Evolutionary conservation across 805 yeast genomes (phyloP), one percentile per base, ranked within the genome.

Genomic region (Hanseniaspora hatyaiensis): DNA sequence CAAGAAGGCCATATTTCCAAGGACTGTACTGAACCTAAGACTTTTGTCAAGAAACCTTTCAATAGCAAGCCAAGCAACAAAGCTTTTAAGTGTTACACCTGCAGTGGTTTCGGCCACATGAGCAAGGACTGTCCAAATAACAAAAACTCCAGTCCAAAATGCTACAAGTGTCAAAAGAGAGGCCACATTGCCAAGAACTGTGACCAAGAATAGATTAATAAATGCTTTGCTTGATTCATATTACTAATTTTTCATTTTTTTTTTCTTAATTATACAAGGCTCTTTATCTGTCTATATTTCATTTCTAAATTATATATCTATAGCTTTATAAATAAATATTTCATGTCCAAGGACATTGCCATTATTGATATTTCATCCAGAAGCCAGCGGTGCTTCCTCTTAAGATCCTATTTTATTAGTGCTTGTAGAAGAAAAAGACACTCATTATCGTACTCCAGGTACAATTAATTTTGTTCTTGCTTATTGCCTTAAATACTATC

Each of bases 101-200:
- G 96, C 68, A 95, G 95, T 57, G 78, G 80, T 66, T 70, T 75
- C 53, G 96, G 96, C 50, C 96, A 88, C 71, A 78, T 85, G 58
- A 78, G 92, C 53, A 83, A 78, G 66, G 94, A 82, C 55, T 86
- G 96, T 68, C 65, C 73, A 52, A 66, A 76, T 43, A 16, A 28
- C 31, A 40, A 32, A 12, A 46, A 34, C 16, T 13, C 36, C 11
- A 26, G 11, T 11, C 64, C 64, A 54, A 65, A 62, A 54, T 70
- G 74, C 57, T 70, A 68, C 69, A 64, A 62, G 55, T 70, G 74
- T 60, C 69, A 71, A 60, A 66, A 64, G 53, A 48, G 82, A 47
- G 96, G 96, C 55, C 96, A 87, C 70, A 80, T 87, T 59, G 83
- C 95, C 57, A 80, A 75, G 69, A 86, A 80, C 60, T 84, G 95